Evolutionary conservation across 768 basidiomycete genomes (phyloP), one percentile per base, ranked within the genome.

Genomic region (Leccinum aurantiacum): DNA sequence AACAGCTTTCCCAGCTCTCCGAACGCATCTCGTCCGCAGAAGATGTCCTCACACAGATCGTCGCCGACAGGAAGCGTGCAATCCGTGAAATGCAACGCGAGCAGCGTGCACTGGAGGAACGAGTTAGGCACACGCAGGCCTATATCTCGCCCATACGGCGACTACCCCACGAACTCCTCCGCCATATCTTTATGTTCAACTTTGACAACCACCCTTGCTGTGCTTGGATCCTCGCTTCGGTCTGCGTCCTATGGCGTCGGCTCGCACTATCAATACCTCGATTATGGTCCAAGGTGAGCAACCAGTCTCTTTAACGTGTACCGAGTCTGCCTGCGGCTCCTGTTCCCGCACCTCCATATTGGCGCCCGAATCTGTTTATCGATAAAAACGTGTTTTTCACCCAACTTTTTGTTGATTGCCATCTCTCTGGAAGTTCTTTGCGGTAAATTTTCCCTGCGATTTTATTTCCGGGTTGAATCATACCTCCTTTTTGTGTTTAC

Each of bases 201-300:
- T 91, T 89, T 63, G 84, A 88, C 57, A 82, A 84, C 57, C 79
- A 88, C 69, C 82, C 87, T n/a, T 87, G 86, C 67, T 85, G 83
- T 67, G 87, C 88, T 7, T 92, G 90, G 90, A 81, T 86, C 24
- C 80, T 91, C 46, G 80, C 88, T 4, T 82, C 87, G 0, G 89
- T 91, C 4, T 90, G 84, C 63, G 69, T 79, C 7, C 75, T 81
- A 15, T 92, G 90, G 90, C 78, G 90, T 55, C 77, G 80, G 54
- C 77, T 89, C 46, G 83, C 83, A 3, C 74, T 91, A 31, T 76
- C 80, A 22, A 89, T 89, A 72, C 90, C 90, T 5, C 79, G 66
- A 46, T 72, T 92, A 47, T 92, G 90, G 90, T 88, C 89, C 52
- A 91, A 88, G 80, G 89, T 90, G 66, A 75, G 80, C 78, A 4